Conservation (phyloP, 2,329 filamentous ascomycete genomes). For the Cordyceps cateniannulata region DNA sequence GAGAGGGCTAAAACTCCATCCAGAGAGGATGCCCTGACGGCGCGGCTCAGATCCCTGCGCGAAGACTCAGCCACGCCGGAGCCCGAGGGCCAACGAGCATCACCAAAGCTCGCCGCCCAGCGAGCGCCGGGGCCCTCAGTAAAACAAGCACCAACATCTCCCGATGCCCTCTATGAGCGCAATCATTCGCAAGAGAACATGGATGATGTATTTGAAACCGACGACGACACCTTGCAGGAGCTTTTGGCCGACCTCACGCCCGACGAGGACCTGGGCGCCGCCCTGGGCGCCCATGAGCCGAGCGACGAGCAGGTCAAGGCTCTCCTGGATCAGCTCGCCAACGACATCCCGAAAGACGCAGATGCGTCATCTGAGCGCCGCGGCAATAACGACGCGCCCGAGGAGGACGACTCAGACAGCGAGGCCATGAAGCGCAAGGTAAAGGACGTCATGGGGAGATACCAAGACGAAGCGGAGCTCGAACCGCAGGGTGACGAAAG, state of each 20-base stretch:
- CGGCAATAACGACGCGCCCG: constrained; percentile 12
- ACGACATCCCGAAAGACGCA: constrained; percentile 25
- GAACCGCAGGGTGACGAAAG: constrained; percentile 17
- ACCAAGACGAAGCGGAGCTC: constrained; percentile 39
- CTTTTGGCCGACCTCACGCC: constrained; percentile 38
- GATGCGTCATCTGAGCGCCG: not conserved
- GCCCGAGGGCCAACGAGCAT: constrained; percentile 8
- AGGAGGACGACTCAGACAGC: constrained; percentile 36
- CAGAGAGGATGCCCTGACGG: constrained; percentile 44
- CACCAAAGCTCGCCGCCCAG: constrained; percentile 9
- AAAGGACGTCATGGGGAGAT: constrained; percentile 37
- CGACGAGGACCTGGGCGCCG: constrained; percentile 23
- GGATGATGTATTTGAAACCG: constrained; percentile 36
- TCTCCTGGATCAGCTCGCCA: constrained; percentile 31
- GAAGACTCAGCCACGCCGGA: constrained; percentile 25
- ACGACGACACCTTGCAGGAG: constrained; percentile 47
- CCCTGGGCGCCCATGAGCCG: constrained; percentile 15
- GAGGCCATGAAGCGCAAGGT: constrained; percentile 41
- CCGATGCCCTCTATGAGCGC: not conserved
- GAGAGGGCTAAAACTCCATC: constrained; percentile 37
- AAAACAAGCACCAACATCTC: not conserved
- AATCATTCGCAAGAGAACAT: constrained; percentile 28
- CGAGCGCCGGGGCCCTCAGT: not conserved
- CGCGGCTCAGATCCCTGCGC: constrained; percentile 45
- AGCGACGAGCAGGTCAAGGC: constrained; percentile 29